Evolutionary conservation across 1,284 basidiomycete genomes (phyloP), one percentile per base, ranked within the genome.

Genomic region (Mycena sp.): DNA sequence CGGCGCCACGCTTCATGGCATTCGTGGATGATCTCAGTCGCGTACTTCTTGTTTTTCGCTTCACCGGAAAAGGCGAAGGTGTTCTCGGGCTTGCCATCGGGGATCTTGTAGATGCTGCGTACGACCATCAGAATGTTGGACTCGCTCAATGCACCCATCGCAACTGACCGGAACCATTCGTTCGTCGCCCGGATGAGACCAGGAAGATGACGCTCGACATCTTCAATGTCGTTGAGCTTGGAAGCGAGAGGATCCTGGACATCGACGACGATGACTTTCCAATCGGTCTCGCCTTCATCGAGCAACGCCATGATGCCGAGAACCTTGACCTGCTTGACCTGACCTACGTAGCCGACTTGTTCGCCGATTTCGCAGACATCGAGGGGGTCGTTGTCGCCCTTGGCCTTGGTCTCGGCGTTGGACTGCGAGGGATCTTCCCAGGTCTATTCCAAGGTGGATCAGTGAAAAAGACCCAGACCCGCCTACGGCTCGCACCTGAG

Each of bases 361-460:
- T 99, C 98, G 75, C 98, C 98, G 80, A 99, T 99, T 87, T 99
- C 98, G 85, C 98, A 99, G 75, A 99, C 97, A 84, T 99, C 98
- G 77, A 99, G 93, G 75, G 98, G 98, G 86, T 99, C 98, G 81
- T 99, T 98, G 88, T 99, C 98, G 73, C 98, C 98, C 86, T 95
- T 95, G 75, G 98, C 98, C 86, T 99, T 99, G 81, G 98, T 99
- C 88, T 99, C 98, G 70, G 96, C 89, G 84, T 99, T 97, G 69
- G 87, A 87, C 78, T 88, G 86, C 77, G 87, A 83, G 61, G 98
- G 98, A 85, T 99, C 98, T 83, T 99, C 98, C 97, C 97, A 99
- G 64, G 98, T 99, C 95, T 99, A 83, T 57, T 25, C 5, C 69
- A 60, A 65, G 73, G 48, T 10, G 62, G 41, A 75, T 70, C 55